These are phyloP conservation scores for Perkinsus olseni DNA, from an alignment of 169 alveolate species.

Conservation along the genomic window DNA sequence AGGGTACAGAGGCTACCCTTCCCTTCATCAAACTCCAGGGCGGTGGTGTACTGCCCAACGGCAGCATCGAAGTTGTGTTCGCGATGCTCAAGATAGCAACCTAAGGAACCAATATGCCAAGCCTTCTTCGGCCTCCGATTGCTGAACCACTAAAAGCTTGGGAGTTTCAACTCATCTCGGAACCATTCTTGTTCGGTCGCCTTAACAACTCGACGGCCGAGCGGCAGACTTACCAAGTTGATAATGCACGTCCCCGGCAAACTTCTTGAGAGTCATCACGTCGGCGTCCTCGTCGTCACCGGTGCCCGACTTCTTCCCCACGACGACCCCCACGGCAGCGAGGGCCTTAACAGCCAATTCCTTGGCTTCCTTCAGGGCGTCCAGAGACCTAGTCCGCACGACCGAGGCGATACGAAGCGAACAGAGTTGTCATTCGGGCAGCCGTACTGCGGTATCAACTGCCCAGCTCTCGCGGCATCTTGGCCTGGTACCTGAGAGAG, in stretches of 20 bases:
- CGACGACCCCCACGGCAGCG: neutral
- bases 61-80: neutral
- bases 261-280: neutral
- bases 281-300: neutral
- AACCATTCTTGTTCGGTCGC: too few species aligned
- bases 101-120: too few species aligned
- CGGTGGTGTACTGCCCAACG: neutral
- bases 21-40: neutral
- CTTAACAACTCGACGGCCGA: too few species aligned
- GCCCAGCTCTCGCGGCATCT: too few species aligned
- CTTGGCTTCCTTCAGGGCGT: neutral
- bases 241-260: neutral
- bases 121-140: too few species aligned
- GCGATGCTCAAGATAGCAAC: neutral
- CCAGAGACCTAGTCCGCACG: neutral
- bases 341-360: neutral
- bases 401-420: neutral
- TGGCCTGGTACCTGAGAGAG: too few species aligned
- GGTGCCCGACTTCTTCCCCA: neutral
- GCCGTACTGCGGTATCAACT: too few species aligned
- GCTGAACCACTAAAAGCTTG: too few species aligned
- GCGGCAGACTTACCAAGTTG: neutral
- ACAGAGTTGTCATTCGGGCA: too few species aligned
- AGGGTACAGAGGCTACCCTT: neutral
- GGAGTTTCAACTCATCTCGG: too few species aligned